Evolutionary conservation across 768 basidiomycete genomes (phyloP).

Genomic region (Erythrobasidium yunnanense): DNA sequence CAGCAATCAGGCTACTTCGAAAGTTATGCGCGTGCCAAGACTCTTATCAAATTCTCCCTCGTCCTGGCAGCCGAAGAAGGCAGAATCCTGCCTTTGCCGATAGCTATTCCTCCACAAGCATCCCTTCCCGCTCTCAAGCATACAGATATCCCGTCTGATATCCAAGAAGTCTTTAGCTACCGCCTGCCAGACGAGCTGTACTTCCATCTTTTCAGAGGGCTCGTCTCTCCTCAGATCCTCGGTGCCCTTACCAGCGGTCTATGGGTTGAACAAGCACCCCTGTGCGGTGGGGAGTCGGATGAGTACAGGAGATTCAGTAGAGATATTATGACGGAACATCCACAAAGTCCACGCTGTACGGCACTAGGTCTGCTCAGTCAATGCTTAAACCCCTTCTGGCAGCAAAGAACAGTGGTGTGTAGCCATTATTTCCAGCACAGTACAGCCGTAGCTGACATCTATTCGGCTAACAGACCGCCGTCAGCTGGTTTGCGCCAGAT

Average conservation of each 20-base stretch:
- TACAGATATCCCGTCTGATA: constrained; percentile 75
- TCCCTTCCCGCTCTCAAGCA: constrained; percentile 51
- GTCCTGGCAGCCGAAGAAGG: constrained; percentile 67
- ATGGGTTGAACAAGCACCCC: constrained; percentile 71
- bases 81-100: constrained; percentile 42
- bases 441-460: too few species aligned
- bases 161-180: constrained; percentile 89
- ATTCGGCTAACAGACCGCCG: constrained; percentile 33
- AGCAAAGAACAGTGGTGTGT: constrained; percentile 55
- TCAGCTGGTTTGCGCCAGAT: constrained; percentile 43
- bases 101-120: constrained; percentile 48
- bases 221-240: constrained; percentile 75
- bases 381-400: constrained; percentile 71
- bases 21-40: constrained; percentile 73
- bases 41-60: constrained; percentile 83
- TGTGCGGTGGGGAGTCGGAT: constrained; percentile 88
- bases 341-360: constrained; percentile 83
- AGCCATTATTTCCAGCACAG: neutral
- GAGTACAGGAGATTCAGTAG: constrained; percentile 92
- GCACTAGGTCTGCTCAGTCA: constrained; percentile 76
- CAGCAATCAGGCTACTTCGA: constrained; percentile 71
- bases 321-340: constrained; percentile 89
- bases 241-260: constrained; percentile 88
- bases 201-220: constrained; percentile 86
- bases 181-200: constrained; percentile 92